Base-by-base conservation (phyloP, 2,329 filamentous ascomycete genomes). In the Ploettnerulaceae sp. region DNA sequence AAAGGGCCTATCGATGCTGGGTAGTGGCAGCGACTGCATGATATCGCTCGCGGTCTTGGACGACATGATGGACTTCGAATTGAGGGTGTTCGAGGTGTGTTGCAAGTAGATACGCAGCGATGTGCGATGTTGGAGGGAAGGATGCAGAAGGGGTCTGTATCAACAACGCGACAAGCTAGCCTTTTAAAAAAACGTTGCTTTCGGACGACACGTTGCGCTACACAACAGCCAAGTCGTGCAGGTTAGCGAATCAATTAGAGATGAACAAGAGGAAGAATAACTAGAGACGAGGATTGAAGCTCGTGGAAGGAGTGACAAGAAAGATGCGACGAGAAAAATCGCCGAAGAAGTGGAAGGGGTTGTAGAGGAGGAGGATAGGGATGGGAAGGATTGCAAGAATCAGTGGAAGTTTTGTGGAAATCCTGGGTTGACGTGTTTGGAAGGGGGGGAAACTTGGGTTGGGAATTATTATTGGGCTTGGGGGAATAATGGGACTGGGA, bases 1-100 rank as follows among this genome's bases (percentile, higher is more conserved):
- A 63, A 97, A 97, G 25, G 91, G 91, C 56, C 86, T 82, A 67
- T 96, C 90, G 69, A 97, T 76, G 53, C 89, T 89, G 47, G 91
- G 91, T 57, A 81, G 66, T 65, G 87, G 76, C 52, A 82, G 61
- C 59, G 76, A 69, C 63, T 77, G 72, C 55, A 77, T 41, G 40
- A 63, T 29, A 47, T 62, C 58, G 14, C 49, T 44, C 14, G 51
- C 8, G 21, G 57, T 58, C 28, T 35, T 56, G 36, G 40, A 26
- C 15, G 44, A 32, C 17, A 40, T 25, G 31, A 38, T 40, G 22
- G 32, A 32, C 41, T 44, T 44, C 32, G 32, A 43, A 40, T 39
- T 46, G 21, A 35, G 29, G 21, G 14, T 15, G 28, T 44, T 44
- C 11, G 31, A 20, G 21, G 25, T 5, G 17, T 24, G 34, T n/a